Conservation (phyloP, 2,329 filamentous ascomycete species). For the Sporothrix pallida region DNA sequence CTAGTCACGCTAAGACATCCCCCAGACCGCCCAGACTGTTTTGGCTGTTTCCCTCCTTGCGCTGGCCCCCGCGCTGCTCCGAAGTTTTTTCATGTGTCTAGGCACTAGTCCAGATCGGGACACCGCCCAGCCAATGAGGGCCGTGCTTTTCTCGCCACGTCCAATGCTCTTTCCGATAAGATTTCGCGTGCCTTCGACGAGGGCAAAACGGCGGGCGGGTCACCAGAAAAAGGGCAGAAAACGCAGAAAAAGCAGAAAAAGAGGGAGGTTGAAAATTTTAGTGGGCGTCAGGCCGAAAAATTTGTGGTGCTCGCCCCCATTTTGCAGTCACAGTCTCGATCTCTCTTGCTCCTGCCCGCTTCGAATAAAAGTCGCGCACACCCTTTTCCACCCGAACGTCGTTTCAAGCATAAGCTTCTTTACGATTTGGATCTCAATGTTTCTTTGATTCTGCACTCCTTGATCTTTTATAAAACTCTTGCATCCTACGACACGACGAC, state of each 20-base stretch:
- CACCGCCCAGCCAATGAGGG: conserved; percentile 28
- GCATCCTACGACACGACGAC: background rate
- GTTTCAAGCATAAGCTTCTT: background rate
- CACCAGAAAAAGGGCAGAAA: background rate
- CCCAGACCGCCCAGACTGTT: conserved; percentile 16
- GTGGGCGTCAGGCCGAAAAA: conserved; percentile 20
- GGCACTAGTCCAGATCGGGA: conserved; percentile 25
- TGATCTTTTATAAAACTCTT: background rate
- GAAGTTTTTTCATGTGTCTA: conserved; percentile 35
- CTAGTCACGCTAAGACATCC: conserved; percentile 10
- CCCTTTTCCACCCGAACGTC: conserved; percentile 13
- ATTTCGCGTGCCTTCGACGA: conserved; percentile 39
- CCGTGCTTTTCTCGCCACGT: conserved; percentile 34
- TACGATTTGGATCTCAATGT: background rate
- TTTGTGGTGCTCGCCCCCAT: conserved; percentile 19
- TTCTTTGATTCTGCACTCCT: background rate
- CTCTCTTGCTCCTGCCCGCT: background rate
- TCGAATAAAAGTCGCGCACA: conserved; percentile 29
- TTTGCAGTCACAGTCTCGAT: background rate
- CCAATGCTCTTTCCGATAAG: conserved; percentile 39
- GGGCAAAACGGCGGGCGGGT: conserved; percentile 19
- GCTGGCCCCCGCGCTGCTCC: conserved; percentile 26
- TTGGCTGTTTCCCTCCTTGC: conserved; percentile 4
- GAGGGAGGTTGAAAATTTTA: conserved; percentile 31
- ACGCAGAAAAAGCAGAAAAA: conserved; percentile 7